Evolutionary conservation across 148 eudicot genomes (phyloP).

Genomic region (Silene latifolia): DNA sequence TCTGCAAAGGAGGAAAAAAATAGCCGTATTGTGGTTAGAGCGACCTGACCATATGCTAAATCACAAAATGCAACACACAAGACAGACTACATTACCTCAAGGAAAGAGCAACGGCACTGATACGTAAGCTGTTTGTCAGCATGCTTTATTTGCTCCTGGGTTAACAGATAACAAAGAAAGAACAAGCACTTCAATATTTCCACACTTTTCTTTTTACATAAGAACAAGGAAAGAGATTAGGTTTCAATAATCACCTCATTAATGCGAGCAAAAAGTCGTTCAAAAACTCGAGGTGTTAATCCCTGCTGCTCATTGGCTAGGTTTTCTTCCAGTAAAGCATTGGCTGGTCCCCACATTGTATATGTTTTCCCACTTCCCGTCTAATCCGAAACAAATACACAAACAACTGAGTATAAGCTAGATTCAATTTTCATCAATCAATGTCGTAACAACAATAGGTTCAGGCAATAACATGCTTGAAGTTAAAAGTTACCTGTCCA

Average conservation of each 20-base stretch:
- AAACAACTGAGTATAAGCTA: constrained; percentile 12
- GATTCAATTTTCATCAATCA: neutral
- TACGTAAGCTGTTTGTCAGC: constrained; percentile 72
- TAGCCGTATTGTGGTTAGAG: neutral
- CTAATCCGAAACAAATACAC: constrained; percentile 30
- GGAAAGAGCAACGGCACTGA: constrained; percentile 95
- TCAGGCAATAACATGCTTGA: neutral
- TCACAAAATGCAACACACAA: neutral
- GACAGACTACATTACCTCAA: constrained; percentile 54
- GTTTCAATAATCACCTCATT: constrained; percentile 49
- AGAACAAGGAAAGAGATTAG: neutral
- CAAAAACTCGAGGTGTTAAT: constrained; percentile 87
- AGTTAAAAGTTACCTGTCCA: constrained; percentile 67
- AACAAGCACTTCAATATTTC: neutral
- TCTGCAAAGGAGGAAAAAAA: constrained; percentile 39
- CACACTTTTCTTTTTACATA: neutral
- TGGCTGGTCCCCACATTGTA: constrained; percentile 98
- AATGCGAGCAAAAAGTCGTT: constrained; percentile 69
- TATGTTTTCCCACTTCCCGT: constrained; percentile 98
- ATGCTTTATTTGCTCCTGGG: constrained; percentile 80
- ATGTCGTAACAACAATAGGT: neutral
- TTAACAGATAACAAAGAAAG: constrained; percentile 19
- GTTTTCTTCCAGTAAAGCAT: constrained; percentile 72
- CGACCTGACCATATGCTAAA: neutral
- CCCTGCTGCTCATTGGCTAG: constrained; percentile 69